Base-by-base conservation (phyloP, 2,329 filamentous ascomycete genomes). In the Colletotrichum sansevieriae region DNA sequence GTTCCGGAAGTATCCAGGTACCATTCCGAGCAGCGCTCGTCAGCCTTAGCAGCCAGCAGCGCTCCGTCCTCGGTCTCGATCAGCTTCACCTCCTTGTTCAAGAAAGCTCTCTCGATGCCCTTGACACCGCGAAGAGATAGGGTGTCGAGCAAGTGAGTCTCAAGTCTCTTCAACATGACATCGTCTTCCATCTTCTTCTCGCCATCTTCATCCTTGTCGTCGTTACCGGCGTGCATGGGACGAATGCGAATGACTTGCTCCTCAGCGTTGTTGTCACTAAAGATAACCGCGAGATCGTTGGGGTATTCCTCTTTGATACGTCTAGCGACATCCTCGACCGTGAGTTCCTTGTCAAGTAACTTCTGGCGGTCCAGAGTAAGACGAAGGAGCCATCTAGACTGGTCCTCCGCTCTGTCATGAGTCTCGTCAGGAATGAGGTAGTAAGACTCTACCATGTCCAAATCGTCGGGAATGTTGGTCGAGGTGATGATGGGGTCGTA, bases 211-310 rank as follows among this genome's bases (percentile, higher is more conserved):
- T 91, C 88, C 25, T 93, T 91, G 12, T 92, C 92, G 52, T 91
- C 89, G 56, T 92, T 91, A 56, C 88, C 87, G 70, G 89, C 85
- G 37, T 85, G 83, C 70, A 97, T 89, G 75, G 95, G 92, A 72
- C 96, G 92, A 72, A 98, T 92, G 78, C 96, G 96, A 74, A 99
- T 94, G 52, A 98, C 92, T 78, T 97, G 94, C 78, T 97, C 91
- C 72, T 98, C 95, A 10, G 95, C 95, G 79, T 99, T 99, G 84
- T 98, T 96, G 80, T 99, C 96, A 81, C 94, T 97, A 85, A 97
- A 97, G 70, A 99, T 95, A 73, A 99, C 91, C 13, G 94, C 94
- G 74, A 98, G 84, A 79, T 97, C 94, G 71, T 87, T 90, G 20
- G 90, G 87, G 77, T 97, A 99, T 61, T 94, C 91, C 72, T 95